Percentiles rank a stretch among this genome's conserved stretches.
Evolutionary conservation across 768 basidiomycete genomes (phyloP).

Genomic region (Leccinum variicolor): DNA sequence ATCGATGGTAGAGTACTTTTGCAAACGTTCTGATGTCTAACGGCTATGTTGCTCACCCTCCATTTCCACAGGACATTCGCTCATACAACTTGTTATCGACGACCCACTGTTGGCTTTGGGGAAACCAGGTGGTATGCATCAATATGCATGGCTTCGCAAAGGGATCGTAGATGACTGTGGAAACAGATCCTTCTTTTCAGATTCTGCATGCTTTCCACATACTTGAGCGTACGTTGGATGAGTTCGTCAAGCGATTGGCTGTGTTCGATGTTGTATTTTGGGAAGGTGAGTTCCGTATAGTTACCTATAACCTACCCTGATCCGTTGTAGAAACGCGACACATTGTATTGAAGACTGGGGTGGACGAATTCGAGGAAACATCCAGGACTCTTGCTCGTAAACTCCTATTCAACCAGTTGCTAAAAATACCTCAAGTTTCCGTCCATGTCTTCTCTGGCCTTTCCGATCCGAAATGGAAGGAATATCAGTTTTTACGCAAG

Average conservation of each 20-base stretch:
- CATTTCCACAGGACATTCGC: conserved; percentile 51
- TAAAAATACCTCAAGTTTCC: conserved; percentile 34
- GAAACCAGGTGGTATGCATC: conserved; percentile 37
- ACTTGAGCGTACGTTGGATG: conserved; percentile 49
- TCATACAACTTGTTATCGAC: conserved; percentile 55
- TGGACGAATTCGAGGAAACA: conserved; percentile 33
- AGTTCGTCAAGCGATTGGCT: conserved; percentile 48
- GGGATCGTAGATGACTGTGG: background rate
- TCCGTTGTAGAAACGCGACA: conserved; percentile 41
- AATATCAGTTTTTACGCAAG: conserved; percentile 41
- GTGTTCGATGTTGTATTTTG: conserved; percentile 67
- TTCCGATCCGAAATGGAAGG: conserved; percentile 47
- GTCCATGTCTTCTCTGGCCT: conserved; percentile 47
- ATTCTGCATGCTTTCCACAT: conserved; percentile 56
- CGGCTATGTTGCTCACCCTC: background rate
- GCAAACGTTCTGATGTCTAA: background rate
- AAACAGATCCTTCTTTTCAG: conserved; percentile 54
- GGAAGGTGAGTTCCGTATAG: conserved; percentile 36
- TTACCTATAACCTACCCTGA: background rate
- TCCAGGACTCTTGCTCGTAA: conserved; percentile 52
- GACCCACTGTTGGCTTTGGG: conserved; percentile 61
- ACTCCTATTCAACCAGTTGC: conserved; percentile 50
- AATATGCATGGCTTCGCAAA: background rate
- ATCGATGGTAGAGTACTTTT: conserved; percentile 48
- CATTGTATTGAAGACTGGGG: conserved; percentile 38